Conservation (phyloP, 148 eudicot species). For the Rhododendron molle region DNA sequence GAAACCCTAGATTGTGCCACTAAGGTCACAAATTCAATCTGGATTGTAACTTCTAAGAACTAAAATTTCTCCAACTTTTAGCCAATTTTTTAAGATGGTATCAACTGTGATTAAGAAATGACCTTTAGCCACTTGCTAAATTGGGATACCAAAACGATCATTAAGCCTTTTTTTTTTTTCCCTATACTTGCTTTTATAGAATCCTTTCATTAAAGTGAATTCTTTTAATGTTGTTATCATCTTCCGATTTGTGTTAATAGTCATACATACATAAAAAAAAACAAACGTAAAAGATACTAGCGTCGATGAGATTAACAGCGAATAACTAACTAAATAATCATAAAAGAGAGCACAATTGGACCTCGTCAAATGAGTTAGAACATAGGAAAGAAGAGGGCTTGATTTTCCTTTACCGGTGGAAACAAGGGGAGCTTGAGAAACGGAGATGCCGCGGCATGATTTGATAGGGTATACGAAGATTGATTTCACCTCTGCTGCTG, state of each 20-base stretch:
- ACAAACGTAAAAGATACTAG: background rate
- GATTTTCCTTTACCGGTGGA: slow-evolving; percentile 41
- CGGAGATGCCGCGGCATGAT: slow-evolving; percentile 75
- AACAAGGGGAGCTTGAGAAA: slow-evolving; percentile 61
- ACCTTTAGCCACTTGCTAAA: background rate
- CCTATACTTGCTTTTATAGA: background rate
- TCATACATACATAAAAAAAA: background rate
- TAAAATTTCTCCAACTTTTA: background rate
- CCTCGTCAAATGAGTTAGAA: background rate
- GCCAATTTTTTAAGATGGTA: background rate
- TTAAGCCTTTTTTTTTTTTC: background rate
- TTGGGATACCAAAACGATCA: background rate
- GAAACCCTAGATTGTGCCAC: too few species aligned
- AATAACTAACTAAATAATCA: background rate
- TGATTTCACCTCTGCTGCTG: slow-evolving; percentile 40
- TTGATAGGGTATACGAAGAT: slow-evolving; percentile 73
- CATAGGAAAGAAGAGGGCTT: background rate
- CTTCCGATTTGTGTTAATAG: background rate
- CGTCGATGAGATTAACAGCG: too few species aligned
- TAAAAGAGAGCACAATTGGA: background rate
- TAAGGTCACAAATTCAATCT: background rate
- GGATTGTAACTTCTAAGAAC: background rate
- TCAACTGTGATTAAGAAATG: background rate
- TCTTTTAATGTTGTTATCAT: background rate
- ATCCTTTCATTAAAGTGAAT: background rate